Evolutionary conservation across 2,329 filamentous ascomycete genomes (phyloP).

Genomic region (Fusarium palustre): DNA sequence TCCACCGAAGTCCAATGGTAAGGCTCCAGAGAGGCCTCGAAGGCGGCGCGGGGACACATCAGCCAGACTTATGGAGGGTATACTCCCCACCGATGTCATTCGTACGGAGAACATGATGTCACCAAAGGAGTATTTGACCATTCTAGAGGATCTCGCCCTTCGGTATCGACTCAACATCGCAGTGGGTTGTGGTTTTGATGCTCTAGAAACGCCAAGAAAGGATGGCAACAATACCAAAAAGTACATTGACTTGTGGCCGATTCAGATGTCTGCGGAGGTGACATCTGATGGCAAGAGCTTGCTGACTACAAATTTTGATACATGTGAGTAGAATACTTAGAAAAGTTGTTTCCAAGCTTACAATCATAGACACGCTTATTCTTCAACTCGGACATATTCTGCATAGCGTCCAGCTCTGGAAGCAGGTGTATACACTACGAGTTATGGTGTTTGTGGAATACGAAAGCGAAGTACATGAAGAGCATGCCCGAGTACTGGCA

Average conservation of each 20-base stretch:
- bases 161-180: constrained; percentile 86
- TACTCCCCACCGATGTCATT: constrained; percentile 76
- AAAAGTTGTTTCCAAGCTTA: constrained; percentile 11
- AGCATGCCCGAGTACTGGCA: constrained; percentile 76
- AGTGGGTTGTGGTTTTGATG: constrained; percentile 82
- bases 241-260: constrained; percentile 90
- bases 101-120: constrained; percentile 75
- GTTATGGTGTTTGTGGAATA: constrained; percentile 92
- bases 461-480: constrained; percentile 84
- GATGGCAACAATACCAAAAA: constrained; percentile 73
- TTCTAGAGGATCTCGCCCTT: constrained; percentile 83
- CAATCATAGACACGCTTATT: constrained; percentile 74
- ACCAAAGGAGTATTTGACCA: constrained; percentile 80
- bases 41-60: constrained; percentile 66
- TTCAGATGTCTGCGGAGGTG: constrained; percentile 91
- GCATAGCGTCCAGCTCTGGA: constrained; percentile 84
- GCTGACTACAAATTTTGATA: constrained; percentile 90
- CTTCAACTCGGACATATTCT: constrained; percentile 87
- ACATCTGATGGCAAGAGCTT: constrained; percentile 74
- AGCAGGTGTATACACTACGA: constrained; percentile 75
- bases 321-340: constrained; percentile 67
- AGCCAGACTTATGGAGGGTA: constrained; percentile 66
- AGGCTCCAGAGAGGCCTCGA: constrained; percentile 49
- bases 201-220: constrained; percentile 76
- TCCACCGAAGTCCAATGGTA: constrained; percentile 49